phyloP scores from a whole-genome alignment of 352 stramenopile species.

The Aphanomyces cochlioides region DNA sequence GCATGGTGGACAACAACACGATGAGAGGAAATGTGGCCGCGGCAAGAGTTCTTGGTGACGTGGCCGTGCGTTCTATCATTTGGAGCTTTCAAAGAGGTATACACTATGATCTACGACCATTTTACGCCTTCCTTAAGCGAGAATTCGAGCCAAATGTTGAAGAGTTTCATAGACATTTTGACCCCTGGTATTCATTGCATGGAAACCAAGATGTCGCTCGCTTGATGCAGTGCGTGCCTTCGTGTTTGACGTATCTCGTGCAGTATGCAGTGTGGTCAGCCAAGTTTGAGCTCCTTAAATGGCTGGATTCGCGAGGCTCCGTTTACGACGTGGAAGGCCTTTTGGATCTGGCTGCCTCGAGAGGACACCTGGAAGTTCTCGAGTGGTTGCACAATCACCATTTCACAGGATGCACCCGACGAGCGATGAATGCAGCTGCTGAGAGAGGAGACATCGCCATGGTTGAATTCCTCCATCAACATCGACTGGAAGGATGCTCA shows the following conservation, averaged over 20 bases:
- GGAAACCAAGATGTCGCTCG: not conserved
- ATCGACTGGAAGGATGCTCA: constrained; percentile 30
- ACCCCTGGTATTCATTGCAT: not conserved
- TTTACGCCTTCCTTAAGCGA: not conserved
- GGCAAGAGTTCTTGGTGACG: too few relatives aligned
- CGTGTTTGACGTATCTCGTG: constrained; percentile 1
- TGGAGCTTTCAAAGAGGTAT: constrained; percentile 8
- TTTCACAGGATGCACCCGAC: constrained; percentile 13
- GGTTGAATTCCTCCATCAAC: constrained; percentile 29
- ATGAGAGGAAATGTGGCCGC: too few relatives aligned
- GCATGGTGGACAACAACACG: too few relatives aligned
- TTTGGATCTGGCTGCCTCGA: constrained; percentile 31
- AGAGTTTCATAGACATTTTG: not conserved
- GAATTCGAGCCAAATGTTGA: not conserved
- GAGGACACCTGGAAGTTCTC: constrained; percentile 31
- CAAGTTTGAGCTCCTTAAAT: constrained; percentile 1
- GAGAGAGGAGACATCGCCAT: constrained; percentile 30
- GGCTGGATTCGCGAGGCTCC: not conserved
- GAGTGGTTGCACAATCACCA: constrained; percentile 29
- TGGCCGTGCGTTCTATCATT: not conserved
- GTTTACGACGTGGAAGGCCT: not conserved
- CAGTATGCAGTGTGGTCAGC: not conserved
- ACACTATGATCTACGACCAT: not conserved
- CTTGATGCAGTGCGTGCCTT: not conserved
- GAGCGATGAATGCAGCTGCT: constrained; percentile 34